phyloP scores from a whole-genome alignment of 768 basidiomycete species.

The Trametes punicea region DNA sequence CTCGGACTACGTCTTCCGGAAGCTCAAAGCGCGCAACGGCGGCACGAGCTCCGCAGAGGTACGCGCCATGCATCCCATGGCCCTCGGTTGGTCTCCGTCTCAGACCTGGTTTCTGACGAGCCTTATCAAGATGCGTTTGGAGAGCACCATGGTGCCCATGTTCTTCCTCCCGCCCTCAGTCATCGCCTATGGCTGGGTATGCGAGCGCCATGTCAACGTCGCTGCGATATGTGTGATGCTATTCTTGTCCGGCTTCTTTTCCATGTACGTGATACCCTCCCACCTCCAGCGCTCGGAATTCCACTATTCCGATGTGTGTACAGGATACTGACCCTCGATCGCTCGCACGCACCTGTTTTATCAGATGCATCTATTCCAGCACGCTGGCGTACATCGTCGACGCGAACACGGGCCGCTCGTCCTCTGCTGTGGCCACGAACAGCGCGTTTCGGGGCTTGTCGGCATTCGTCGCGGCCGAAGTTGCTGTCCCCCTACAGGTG shows the following conservation, averaged over 20 bases:
- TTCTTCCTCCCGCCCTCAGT: constrained; percentile 57
- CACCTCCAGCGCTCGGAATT: background rate
- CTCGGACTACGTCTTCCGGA: constrained; percentile 47
- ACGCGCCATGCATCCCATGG: constrained; percentile 10
- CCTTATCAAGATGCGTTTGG: constrained; percentile 60
- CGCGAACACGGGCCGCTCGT: constrained; percentile 77
- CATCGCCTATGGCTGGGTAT: constrained; percentile 75
- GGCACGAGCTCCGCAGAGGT: constrained; percentile 65
- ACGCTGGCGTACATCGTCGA: constrained; percentile 86
- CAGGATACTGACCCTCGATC: background rate
- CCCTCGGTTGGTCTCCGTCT: background rate
- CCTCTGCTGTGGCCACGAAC: constrained; percentile 73
- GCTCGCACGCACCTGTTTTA: background rate
- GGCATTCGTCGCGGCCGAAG: constrained; percentile 68
- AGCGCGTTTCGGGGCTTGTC: constrained; percentile 68
- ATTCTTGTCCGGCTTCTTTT: constrained; percentile 69
- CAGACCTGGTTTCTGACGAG: background rate
- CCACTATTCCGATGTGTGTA: background rate
- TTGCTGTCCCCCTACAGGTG: constrained; percentile 71
- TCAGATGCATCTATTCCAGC: constrained; percentile 58
- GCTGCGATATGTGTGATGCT: constrained; percentile 68
- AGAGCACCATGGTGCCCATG: constrained; percentile 58
- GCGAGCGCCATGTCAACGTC: constrained; percentile 57
- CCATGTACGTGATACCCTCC: constrained; percentile 49
- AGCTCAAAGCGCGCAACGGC: constrained; percentile 41